Evolutionary conservation across 2,329 filamentous ascomycete species (phyloP).

Genomic region (Stachybotrys chartarum): DNA sequence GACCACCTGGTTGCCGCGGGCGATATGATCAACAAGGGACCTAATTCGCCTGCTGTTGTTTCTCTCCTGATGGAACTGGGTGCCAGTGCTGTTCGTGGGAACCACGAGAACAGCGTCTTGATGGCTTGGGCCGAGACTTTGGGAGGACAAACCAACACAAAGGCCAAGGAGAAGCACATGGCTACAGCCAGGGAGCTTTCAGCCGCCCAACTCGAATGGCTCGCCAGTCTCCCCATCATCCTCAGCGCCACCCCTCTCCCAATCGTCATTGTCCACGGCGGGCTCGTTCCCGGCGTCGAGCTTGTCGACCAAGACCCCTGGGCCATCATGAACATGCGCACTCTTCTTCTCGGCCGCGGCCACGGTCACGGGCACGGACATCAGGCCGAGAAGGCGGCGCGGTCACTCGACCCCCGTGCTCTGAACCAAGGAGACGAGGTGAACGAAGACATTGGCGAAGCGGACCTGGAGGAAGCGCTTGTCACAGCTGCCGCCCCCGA

Average conservation of each 20-base stretch:
- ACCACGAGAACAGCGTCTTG: slow-evolving; percentile 87
- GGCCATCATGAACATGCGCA: slow-evolving; percentile 89
- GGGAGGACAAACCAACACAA: slow-evolving; percentile 18
- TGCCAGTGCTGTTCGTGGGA: slow-evolving; percentile 80
- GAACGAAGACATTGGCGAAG: background rate
- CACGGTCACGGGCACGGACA: slow-evolving; percentile 24
- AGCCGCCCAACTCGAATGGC: slow-evolving; percentile 58
- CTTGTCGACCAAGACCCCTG: slow-evolving; percentile 67
- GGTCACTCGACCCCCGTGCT: background rate
- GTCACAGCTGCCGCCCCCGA: background rate
- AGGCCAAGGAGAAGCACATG: slow-evolving; percentile 29
- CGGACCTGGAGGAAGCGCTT: background rate
- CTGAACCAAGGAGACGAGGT: background rate
- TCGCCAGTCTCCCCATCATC: slow-evolving; percentile 69
- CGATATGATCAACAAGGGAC: slow-evolving; percentile 80
- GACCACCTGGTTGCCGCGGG: slow-evolving; percentile 75
- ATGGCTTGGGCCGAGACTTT: slow-evolving; percentile 42
- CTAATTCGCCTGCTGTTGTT: slow-evolving; percentile 72
- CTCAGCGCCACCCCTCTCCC: slow-evolving; percentile 60
- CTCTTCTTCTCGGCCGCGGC: slow-evolving; percentile 45
- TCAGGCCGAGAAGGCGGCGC: slow-evolving; percentile 5
- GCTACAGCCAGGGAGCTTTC: slow-evolving; percentile 48
- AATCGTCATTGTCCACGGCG: slow-evolving; percentile 73
- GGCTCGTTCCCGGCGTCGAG: slow-evolving; percentile 68
- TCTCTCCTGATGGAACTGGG: slow-evolving; percentile 64